These are phyloP conservation scores for Apodospora peruviana DNA, from an alignment of 495 filamentous ascomycete genomes.

Conservation along the genomic window DNA sequence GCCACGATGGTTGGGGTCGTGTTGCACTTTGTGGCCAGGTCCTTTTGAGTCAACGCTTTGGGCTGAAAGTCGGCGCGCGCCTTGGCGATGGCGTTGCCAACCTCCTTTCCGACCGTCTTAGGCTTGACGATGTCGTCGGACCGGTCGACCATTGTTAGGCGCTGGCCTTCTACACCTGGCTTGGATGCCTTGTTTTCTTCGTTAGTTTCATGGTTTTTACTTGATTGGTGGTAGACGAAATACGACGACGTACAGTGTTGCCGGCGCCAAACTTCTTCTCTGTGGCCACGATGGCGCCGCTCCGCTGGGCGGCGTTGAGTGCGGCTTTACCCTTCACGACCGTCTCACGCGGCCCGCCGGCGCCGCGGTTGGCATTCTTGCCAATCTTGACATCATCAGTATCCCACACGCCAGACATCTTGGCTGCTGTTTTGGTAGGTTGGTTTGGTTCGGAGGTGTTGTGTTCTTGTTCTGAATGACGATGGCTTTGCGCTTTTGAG, in stretches of 20 bases:
- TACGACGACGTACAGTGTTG: slow-evolving; percentile 75
- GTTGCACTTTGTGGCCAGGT: slow-evolving; percentile 91
- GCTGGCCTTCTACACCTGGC: slow-evolving; percentile 75
- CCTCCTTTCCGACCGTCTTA: slow-evolving; percentile 74
- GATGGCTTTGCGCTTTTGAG: too few relatives aligned
- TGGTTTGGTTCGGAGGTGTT: slow-evolving; percentile 6
- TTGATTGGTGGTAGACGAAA: too few relatives aligned
- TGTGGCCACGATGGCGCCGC: slow-evolving; percentile 68
- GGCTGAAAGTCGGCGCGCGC: slow-evolving; percentile 64
- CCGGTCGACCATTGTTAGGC: slow-evolving; percentile 96
- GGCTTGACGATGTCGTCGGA: slow-evolving; percentile 96
- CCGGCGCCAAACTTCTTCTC: slow-evolving; percentile 86
- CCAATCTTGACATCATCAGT: slow-evolving; percentile 82
- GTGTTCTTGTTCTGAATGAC: neutral
- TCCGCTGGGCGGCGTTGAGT: slow-evolving; percentile 82
- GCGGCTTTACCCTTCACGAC: slow-evolving; percentile 82
- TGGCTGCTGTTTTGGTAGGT: slow-evolving; percentile 18
- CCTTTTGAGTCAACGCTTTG: slow-evolving; percentile 89
- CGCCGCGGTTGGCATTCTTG: slow-evolving; percentile 63
- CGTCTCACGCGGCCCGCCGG: slow-evolving; percentile 65
- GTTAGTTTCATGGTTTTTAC: too few relatives aligned
- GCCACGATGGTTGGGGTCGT: slow-evolving; percentile 72
- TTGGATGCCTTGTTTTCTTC: slow-evolving; percentile 53
- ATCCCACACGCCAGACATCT: slow-evolving; percentile 66
- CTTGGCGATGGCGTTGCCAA: slow-evolving; percentile 76